phyloP scores from a whole-genome alignment of 495 filamentous ascomycete genomes.

The Cercophora scortea region DNA sequence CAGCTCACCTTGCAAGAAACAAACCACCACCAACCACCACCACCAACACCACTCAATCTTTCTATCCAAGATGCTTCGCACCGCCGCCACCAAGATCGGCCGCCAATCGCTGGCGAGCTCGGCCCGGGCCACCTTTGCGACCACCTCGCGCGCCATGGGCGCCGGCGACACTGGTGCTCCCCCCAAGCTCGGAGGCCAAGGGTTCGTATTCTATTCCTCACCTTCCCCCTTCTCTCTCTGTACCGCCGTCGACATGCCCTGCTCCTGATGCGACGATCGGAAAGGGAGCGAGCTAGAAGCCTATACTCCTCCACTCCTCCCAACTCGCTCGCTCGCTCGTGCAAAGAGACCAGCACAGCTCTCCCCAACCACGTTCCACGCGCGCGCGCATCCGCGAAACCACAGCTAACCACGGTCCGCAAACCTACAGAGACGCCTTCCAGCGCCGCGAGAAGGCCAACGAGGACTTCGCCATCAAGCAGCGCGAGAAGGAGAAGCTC shows the following conservation, averaged over 20 bases:
- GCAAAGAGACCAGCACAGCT: background rate
- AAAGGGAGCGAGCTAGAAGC: background rate
- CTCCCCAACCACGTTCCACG: background rate
- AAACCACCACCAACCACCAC: background rate
- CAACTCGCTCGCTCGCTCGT: too few relatives aligned
- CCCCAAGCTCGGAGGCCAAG: constrained; percentile 35
- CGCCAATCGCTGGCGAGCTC: constrained; percentile 26
- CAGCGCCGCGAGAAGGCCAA: constrained; percentile 79
- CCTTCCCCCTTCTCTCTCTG: background rate
- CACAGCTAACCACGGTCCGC: background rate
- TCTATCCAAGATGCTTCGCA: constrained; percentile 54
- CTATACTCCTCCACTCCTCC: background rate
- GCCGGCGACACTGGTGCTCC: constrained; percentile 65
- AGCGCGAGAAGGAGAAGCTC: constrained; percentile 82
- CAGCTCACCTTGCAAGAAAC: background rate
- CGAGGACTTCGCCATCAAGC: constrained; percentile 74
- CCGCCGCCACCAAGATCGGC: constrained; percentile 51
- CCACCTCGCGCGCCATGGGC: constrained; percentile 51
- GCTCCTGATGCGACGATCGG: background rate
- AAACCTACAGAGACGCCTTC: constrained; percentile 66
- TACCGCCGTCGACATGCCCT: background rate
- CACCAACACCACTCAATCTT: background rate
- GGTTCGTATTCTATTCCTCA: constrained; percentile 26
- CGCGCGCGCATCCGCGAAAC: too few relatives aligned
- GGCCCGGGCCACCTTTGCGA: constrained; percentile 52